phyloP scores from a whole-genome alignment of 208 protist genomes.

The Herpetomonas tarakana region DNA sequence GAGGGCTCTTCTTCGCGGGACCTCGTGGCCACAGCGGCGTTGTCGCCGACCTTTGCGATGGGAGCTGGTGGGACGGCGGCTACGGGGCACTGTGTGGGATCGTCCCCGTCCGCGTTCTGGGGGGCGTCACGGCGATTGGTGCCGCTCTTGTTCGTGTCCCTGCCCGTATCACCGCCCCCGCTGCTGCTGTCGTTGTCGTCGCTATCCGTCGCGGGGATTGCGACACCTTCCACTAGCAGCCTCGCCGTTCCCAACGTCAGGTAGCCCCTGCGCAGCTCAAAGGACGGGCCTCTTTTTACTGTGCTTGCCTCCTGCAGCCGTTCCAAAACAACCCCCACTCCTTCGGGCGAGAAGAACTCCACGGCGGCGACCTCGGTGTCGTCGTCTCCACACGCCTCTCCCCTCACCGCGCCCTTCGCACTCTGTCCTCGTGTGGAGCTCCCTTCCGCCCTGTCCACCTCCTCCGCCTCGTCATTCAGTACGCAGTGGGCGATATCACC shows the following conservation, averaged over 20 bases:
- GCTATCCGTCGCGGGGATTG: constrained; percentile 17
- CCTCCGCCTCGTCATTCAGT: not conserved
- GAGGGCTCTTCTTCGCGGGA: too few relatives aligned
- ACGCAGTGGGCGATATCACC: not conserved
- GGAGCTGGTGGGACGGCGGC: too few relatives aligned
- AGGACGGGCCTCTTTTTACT: too few relatives aligned
- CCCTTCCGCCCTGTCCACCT: too few relatives aligned
- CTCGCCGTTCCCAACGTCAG: constrained; percentile 34
- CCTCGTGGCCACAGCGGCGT: too few relatives aligned
- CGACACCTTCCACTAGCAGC: constrained; percentile 53
- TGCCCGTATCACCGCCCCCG: too few relatives aligned
- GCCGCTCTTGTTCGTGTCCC: too few relatives aligned
- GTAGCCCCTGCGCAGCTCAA: constrained; percentile 58
- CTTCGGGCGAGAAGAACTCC: constrained; percentile 1
- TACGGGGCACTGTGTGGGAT: too few relatives aligned
- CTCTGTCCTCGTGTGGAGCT: too few relatives aligned
- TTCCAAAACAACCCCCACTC: not conserved
- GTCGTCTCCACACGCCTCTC: not conserved
- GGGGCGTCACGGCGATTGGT: too few relatives aligned
- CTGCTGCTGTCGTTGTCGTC: constrained; percentile 8
- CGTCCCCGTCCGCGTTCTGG: too few relatives aligned
- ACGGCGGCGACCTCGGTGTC: constrained; percentile 1
- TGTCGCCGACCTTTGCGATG: too few relatives aligned
- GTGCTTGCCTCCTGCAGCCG: constrained; percentile 1
- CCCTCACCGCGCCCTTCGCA: not conserved